Conservation (phyloP, 768 basidiomycete genomes). For the Dictyophora rubrovolvata region DNA sequence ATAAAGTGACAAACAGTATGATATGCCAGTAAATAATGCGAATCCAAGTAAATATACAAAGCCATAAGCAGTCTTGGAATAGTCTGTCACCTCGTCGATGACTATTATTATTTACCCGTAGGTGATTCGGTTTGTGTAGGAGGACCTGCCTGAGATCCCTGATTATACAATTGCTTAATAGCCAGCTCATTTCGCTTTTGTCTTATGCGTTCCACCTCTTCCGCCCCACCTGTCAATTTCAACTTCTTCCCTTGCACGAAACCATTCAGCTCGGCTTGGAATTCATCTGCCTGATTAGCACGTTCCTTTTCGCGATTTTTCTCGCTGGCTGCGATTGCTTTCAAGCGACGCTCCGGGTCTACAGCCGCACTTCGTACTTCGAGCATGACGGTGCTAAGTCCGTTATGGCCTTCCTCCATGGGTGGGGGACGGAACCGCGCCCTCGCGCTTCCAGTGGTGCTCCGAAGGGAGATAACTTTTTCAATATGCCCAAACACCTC, state of each 20-base stretch:
- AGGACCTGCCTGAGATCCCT: neutral
- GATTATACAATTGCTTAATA: conserved; percentile 79
- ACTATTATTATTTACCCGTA: neutral
- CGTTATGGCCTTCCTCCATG: conserved; percentile 56
- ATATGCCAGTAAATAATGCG: neutral
- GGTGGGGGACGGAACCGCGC: conserved; percentile 47
- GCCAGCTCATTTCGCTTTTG: conserved; percentile 77
- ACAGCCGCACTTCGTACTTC: conserved; percentile 78
- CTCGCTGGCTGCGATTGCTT: conserved; percentile 88
- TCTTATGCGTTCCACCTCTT: conserved; percentile 81
- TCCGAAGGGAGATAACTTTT: conserved; percentile 70
- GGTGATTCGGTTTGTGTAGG: neutral
- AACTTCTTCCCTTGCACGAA: conserved; percentile 85
- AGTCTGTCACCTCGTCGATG: neutral
- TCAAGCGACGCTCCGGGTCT: conserved; percentile 76
- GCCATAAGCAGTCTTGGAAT: neutral
- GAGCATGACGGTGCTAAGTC: conserved; percentile 72
- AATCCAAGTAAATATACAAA: neutral
- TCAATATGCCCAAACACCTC: conserved; percentile 88
- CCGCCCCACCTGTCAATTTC: conserved; percentile 91
- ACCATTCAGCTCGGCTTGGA: conserved; percentile 72
- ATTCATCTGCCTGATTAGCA: conserved; percentile 64
- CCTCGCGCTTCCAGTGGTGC: conserved; percentile 28
- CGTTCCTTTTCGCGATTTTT: conserved; percentile 69
- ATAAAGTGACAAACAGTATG: neutral